These are phyloP conservation scores for Citrus sp. DNA, from an alignment of 345 rosid genomes.

Conservation along the genomic window DNA sequence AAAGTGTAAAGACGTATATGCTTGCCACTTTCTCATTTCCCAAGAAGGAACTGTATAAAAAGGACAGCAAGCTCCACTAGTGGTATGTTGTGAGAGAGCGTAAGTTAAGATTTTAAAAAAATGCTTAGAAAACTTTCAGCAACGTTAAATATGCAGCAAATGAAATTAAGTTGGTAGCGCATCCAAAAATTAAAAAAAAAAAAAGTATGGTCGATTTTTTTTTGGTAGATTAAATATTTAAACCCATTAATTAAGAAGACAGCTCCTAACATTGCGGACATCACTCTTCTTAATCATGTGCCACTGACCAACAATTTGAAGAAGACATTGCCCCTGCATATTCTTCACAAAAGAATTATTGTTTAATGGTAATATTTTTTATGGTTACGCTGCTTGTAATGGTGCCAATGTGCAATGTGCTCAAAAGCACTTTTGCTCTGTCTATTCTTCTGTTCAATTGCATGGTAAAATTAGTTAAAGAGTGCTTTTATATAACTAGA, in stretches of 20 bases:
- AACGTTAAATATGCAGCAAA: neutral
- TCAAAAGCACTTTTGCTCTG: constrained; percentile 19
- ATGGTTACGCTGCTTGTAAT: neutral
- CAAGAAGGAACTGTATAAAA: constrained; percentile 16
- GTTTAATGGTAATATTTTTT: neutral
- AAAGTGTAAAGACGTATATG: neutral
- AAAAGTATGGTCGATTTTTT: no score
- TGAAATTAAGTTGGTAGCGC: neutral
- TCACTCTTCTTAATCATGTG: constrained; percentile 9
- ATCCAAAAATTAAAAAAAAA: no score
- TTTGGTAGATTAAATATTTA: neutral
- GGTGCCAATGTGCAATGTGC: constrained; percentile 12
- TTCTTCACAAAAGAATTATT: neutral
- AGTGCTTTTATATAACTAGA: neutral
- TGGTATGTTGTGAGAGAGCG: no score
- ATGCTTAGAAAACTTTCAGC: neutral
- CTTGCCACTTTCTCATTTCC: constrained; percentile 16
- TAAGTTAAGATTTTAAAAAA: neutral
- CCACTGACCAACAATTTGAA: neutral
- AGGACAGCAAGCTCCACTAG: no score
- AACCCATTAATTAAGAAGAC: constrained; percentile 3
- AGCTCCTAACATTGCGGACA: constrained; percentile 27
- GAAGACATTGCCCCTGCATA: constrained; percentile 16
- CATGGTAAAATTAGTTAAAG: neutral
- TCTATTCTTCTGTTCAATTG: neutral